Conservation (phyloP, 768 basidiomycete genomes). For the Mycena crocata region DNA sequence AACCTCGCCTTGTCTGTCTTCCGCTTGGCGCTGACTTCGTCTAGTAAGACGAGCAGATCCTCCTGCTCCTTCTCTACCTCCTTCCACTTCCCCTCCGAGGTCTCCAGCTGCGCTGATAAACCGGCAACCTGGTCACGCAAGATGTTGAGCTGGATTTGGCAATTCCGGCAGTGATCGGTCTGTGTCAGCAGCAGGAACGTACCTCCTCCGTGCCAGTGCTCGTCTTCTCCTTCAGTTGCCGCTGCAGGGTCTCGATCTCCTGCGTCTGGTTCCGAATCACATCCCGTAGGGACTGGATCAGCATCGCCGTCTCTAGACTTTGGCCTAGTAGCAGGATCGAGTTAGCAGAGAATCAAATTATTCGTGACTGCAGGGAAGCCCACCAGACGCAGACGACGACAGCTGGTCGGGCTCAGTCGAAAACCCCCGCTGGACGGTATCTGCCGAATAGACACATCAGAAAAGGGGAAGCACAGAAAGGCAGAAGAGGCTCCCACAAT, state of each 20-base stretch:
- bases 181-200: background rate
- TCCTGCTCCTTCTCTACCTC: constrained; percentile 97
- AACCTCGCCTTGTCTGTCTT: constrained; percentile 85
- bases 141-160: constrained; percentile 50
- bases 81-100: constrained; percentile 72
- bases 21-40: constrained; percentile 90
- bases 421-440: constrained; percentile 81
- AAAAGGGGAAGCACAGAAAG: background rate
- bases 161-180: too few species aligned
- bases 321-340: constrained; percentile 53
- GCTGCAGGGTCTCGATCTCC: constrained; percentile 79
- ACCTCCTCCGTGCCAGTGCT: constrained; percentile 36
- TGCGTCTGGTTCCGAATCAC: constrained; percentile 85
- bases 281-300: constrained; percentile 86
- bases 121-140: constrained; percentile 60
- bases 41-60: constrained; percentile 91
- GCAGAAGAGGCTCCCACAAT: constrained; percentile 70
- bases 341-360: background rate
- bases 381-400: constrained; percentile 67
- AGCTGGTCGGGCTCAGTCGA: constrained; percentile 75
- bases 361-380: constrained; percentile 31
- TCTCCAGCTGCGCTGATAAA: constrained; percentile 57
- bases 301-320: constrained; percentile 80
- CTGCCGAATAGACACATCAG: constrained; percentile 51
- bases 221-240: constrained; percentile 62